These are phyloP conservation scores for Hygrophorus russula DNA, from an alignment of 768 basidiomycete species.

Conservation along the genomic window DNA sequence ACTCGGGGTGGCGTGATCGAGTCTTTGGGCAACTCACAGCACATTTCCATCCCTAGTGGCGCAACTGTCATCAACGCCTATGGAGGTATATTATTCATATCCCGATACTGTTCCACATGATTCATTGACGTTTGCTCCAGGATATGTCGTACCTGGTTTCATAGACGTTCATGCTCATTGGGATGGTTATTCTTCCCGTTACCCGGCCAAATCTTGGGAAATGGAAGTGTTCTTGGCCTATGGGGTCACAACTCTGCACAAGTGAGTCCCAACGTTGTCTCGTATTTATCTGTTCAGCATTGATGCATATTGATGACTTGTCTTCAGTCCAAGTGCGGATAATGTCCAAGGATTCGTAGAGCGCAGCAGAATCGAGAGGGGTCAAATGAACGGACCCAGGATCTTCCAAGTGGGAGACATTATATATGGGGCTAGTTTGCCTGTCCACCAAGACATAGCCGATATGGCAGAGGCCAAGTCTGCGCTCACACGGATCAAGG, in stretches of 20 bases:
- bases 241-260: slow-evolving; percentile 68
- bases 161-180: slow-evolving; percentile 74
- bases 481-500: slow-evolving; percentile 57
- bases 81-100: slow-evolving; percentile 34
- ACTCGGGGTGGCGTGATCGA: slow-evolving; percentile 49
- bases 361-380: slow-evolving; percentile 57
- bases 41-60: slow-evolving; percentile 23
- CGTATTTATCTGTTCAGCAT: not conserved
- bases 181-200: slow-evolving; percentile 38
- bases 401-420: slow-evolving; percentile 61
- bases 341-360: slow-evolving; percentile 55
- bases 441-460: slow-evolving; percentile 51
- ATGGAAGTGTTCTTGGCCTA: slow-evolving; percentile 66
- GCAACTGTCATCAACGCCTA: slow-evolving; percentile 43
- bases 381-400: slow-evolving; percentile 56
- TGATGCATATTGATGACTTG: not conserved
- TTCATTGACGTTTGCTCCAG: slow-evolving; percentile 22
- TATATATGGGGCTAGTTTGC: slow-evolving; percentile 42
- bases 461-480: slow-evolving; percentile 52
- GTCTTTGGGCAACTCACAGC: slow-evolving; percentile 25
- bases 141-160: slow-evolving; percentile 59
- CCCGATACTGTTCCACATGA: too few relatives aligned
- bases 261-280: slow-evolving; percentile 28
- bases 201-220: slow-evolving; percentile 64
- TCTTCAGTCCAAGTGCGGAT: slow-evolving; percentile 47